Percentiles rank a stretch among this genome's conserved stretches.
These are phyloP conservation scores for Yarrowia porcina DNA, from an alignment of 805 yeast species.

Conservation along the genomic window DNA sequence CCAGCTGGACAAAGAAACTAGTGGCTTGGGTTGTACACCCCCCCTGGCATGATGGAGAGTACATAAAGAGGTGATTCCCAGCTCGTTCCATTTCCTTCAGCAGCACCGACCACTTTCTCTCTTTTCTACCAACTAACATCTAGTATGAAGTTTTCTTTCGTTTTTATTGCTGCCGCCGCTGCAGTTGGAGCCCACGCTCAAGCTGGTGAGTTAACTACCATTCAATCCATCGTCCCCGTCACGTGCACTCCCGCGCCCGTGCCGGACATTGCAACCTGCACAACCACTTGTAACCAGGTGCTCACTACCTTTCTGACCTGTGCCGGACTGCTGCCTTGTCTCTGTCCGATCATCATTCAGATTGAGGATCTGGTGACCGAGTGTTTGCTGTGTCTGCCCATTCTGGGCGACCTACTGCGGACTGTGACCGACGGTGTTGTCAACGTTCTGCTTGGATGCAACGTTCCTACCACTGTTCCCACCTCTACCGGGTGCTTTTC, in stretches of 20 bases:
- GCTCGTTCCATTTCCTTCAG: background rate
- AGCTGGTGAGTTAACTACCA: background rate
- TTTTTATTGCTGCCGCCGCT: constrained; percentile 12
- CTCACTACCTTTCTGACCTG: background rate
- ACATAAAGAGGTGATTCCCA: background rate
- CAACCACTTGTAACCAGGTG: background rate
- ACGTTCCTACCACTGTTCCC: background rate
- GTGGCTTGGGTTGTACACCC: too few relatives aligned
- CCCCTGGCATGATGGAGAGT: background rate
- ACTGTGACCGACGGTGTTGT: background rate
- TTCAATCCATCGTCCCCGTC: background rate
- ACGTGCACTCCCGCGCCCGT: background rate
- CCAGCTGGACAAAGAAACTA: too few relatives aligned
- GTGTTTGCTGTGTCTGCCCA: constrained; percentile 8
- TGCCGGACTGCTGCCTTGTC: background rate
- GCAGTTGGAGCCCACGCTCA: constrained; percentile 16
- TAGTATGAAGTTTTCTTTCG: constrained; percentile 14
- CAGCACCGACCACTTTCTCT: constrained; percentile 5
- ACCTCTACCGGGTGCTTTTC: background rate
- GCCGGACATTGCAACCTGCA: background rate
- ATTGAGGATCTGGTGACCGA: background rate
- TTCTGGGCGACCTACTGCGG: background rate
- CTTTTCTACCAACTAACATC: background rate
- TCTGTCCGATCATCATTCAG: background rate
- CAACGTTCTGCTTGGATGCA: background rate